Conservation (phyloP, 164 flowering plant genomes). For the Magnolia sinica region DNA sequence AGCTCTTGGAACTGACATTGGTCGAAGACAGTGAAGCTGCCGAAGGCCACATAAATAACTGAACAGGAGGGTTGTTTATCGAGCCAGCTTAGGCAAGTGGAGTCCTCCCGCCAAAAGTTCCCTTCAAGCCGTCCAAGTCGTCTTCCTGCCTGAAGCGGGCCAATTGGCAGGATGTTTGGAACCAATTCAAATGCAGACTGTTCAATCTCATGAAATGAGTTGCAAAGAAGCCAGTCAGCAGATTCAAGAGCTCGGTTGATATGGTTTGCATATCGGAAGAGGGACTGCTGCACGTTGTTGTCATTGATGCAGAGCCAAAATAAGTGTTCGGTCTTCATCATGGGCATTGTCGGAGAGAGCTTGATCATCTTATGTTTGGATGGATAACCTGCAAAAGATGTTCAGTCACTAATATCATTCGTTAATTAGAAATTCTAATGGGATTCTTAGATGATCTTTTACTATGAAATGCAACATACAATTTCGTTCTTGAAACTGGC, state of each 20-base stretch:
- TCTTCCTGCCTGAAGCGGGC: neutral
- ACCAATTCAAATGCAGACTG: neutral
- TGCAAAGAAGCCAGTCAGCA: conserved; percentile 32
- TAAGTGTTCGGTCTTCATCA: conserved; percentile 12
- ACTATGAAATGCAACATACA: no score
- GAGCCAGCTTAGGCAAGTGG: conserved; percentile 4
- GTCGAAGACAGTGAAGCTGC: neutral
- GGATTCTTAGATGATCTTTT: no score
- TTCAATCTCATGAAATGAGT: conserved; percentile 36
- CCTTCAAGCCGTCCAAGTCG: neutral
- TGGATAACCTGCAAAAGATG: conserved; percentile 18
- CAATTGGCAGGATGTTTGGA: neutral
- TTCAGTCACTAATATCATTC: neutral
- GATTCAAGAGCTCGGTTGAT: conserved; percentile 4
- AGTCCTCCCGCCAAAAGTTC: conserved; percentile 8
- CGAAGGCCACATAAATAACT: conserved; percentile 1
- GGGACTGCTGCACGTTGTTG: neutral
- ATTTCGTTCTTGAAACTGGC: no score
- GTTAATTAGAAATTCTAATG: no score
- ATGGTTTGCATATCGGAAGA: conserved; percentile 8
- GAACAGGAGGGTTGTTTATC: neutral
- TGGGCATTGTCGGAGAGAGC: conserved; percentile 23
- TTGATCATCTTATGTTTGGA: conserved; percentile 9
- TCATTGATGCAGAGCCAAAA: conserved; percentile 19
- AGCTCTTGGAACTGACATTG: neutral